These are phyloP conservation scores for Ceratocystis harringtonii DNA, from an alignment of 2,329 filamentous ascomycete species.

Conservation along the genomic window DNA sequence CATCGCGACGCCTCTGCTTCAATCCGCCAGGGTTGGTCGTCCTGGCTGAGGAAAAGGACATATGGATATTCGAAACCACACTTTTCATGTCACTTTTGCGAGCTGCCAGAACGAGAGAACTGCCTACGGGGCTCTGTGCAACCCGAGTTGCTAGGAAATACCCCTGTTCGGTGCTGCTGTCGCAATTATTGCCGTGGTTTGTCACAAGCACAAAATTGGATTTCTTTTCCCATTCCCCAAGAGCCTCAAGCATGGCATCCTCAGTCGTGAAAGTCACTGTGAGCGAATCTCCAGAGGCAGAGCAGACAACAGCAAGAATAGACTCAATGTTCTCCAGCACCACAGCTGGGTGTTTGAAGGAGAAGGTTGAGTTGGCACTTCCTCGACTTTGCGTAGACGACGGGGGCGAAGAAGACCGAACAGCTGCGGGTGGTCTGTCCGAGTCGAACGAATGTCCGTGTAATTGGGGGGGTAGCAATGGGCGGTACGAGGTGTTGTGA, in stretches of 20 bases:
- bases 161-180: neutral
- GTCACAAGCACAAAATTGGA: conserved; percentile 7
- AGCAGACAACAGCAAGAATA: neutral
- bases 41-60: conserved; percentile 2
- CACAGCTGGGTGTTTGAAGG: conserved; percentile 7
- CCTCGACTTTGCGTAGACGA: neutral
- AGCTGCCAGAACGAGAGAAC: neutral
- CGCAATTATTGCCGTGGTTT: neutral
- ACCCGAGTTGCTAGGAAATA: conserved; percentile 8
- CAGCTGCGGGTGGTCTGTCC: neutral
- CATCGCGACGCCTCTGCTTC: neutral
- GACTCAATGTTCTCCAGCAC: conserved; percentile 6
- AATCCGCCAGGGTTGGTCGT: neutral
- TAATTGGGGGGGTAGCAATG: neutral
- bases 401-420: neutral
- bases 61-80: neutral
- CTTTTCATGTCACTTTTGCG: neutral
- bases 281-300: neutral
- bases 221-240: neutral
- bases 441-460: neutral
- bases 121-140: neutral
- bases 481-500: neutral
- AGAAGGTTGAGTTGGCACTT: conserved; percentile 9
- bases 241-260: neutral
- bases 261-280: neutral